These are phyloP conservation scores for Fusarium robinianum DNA, from an alignment of 2,329 filamentous ascomycete genomes.

Conservation along the genomic window DNA sequence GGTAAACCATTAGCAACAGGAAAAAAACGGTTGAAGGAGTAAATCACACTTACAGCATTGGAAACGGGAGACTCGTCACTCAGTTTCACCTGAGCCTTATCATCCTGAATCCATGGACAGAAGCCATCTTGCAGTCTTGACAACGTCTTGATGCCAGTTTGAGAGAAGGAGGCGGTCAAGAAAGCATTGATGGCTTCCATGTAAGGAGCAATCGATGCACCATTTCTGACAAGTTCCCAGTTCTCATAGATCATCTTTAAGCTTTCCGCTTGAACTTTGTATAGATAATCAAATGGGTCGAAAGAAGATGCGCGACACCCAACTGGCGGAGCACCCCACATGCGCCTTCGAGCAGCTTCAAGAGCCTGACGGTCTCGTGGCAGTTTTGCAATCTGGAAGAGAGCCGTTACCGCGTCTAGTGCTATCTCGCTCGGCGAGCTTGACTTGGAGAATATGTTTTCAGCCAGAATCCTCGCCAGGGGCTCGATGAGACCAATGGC, in stretches of 20 bases:
- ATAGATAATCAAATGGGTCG: slow-evolving; percentile 70
- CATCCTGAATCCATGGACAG: slow-evolving; percentile 66
- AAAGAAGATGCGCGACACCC: slow-evolving; percentile 49
- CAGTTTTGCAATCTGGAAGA: slow-evolving; percentile 55
- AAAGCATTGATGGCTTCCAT: slow-evolving; percentile 59
- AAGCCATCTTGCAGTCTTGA: slow-evolving; percentile 65
- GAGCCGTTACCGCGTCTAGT: slow-evolving; percentile 45
- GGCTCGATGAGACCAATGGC: slow-evolving; percentile 72
- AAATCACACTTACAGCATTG: slow-evolving; percentile 49
- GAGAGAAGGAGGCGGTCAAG: slow-evolving; percentile 52
- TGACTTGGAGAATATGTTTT: slow-evolving; percentile 34
- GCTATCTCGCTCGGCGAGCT: slow-evolving; percentile 32
- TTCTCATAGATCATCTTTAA: slow-evolving; percentile 60
- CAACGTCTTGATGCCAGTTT: slow-evolving; percentile 60
- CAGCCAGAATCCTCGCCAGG: slow-evolving; percentile 60
- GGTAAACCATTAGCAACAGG: slow-evolving; percentile 34
- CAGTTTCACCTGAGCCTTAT: slow-evolving; percentile 47
- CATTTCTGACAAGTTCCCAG: slow-evolving; percentile 45
- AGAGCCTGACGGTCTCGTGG: slow-evolving; percentile 66
- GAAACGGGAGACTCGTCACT: slow-evolving; percentile 47
- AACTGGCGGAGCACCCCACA: slow-evolving; percentile 58
- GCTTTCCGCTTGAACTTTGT: slow-evolving; percentile 59
- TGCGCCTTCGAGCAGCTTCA: slow-evolving; percentile 65
- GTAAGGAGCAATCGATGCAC: slow-evolving; percentile 49
- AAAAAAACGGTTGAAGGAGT: background rate